Evolutionary conservation across 441 rosid species (phyloP), one percentile per base, ranked within the genome.

Genomic region (Pelargonium citronellum): DNA sequence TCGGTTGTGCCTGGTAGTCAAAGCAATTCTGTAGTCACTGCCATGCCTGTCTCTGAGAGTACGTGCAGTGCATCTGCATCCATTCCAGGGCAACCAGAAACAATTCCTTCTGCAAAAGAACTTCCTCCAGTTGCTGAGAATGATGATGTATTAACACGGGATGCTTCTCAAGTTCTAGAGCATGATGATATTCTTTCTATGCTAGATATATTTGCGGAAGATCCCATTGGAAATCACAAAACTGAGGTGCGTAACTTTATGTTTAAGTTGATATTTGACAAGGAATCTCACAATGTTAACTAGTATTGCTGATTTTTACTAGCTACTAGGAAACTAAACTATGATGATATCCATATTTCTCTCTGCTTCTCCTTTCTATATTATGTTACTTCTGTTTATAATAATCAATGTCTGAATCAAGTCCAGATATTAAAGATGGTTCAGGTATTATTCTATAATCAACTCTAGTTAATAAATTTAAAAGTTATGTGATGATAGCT

Each of bases 201-300:
- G 76, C 10, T 73, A 67, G 79, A 0, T 20, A 0, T 24, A 5
- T 77, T 77, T 0, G 11, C 0, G 0, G 79, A 57, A 16, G 72
- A 80, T 8, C 53, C 69, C 3, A 49, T 27, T n/a, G 79, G 67
- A 53, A n/a, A 79, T 30, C 71, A 10, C 58, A 8, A 66, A 62
- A 74, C 55, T 58, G 78, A 85, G 87, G 93, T 83, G 17, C 46
- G 74, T 69, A 64, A 58, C 17, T 0, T 34, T 66, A 4, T 49
- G 3, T 49, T 13, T 46, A 2, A 46, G 51, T 46, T 46, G 13
- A 11, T 13, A 46, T 46, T 13, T 2, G 12, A 46, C 51, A 46
- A 3, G 37, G 37, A 30, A 30, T 30, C 37, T 30, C 37, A 30
- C 37, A 30, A 30, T 30, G 37, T 30, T 30, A 1, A 30, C 5